phyloP scores from a whole-genome alignment of 2,329 filamentous ascomycete genomes.

The Clathrospora elynae region DNA sequence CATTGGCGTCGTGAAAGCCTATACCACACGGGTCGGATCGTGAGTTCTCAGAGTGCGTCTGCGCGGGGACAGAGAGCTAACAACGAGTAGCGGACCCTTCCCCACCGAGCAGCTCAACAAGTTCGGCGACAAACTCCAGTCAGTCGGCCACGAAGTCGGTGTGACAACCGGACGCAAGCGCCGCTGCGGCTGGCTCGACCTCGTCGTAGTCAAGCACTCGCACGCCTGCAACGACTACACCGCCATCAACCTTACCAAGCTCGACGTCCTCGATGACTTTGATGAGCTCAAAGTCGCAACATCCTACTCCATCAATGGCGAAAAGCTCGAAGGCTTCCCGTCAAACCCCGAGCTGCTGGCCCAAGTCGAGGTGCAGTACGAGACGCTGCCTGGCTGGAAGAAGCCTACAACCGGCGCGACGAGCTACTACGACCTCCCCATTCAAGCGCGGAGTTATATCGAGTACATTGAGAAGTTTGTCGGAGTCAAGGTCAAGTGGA shows the following conservation, averaged over 20 bases:
- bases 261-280: constrained; percentile 76
- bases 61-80: constrained; percentile 12
- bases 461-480: constrained; percentile 70
- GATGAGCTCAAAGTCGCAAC: constrained; percentile 74
- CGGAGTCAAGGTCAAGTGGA: constrained; percentile 66
- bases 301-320: constrained; percentile 66
- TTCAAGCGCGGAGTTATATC: constrained; percentile 68
- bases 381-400: constrained; percentile 73
- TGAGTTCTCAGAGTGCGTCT: constrained; percentile 19
- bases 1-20: constrained; percentile 71
- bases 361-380: constrained; percentile 67
- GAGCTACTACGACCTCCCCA: constrained; percentile 66
- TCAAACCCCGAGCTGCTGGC: constrained; percentile 65
- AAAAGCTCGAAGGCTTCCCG: constrained; percentile 66
- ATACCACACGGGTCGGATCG: constrained; percentile 64
- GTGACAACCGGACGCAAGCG: constrained; percentile 64
- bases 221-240: constrained; percentile 70
- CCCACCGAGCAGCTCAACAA: constrained; percentile 68
- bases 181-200: constrained; percentile 68
- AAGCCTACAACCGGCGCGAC: constrained; percentile 64
- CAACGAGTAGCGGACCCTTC: constrained; percentile 63
- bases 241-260: constrained; percentile 66
- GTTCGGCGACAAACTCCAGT: constrained; percentile 62
- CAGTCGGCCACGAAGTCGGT: constrained; percentile 61
- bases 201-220: constrained; percentile 71